Evolutionary conservation across 1,139 yeast species (phyloP), one percentile per base, ranked within the genome.

Genomic region (Candida sp.): DNA sequence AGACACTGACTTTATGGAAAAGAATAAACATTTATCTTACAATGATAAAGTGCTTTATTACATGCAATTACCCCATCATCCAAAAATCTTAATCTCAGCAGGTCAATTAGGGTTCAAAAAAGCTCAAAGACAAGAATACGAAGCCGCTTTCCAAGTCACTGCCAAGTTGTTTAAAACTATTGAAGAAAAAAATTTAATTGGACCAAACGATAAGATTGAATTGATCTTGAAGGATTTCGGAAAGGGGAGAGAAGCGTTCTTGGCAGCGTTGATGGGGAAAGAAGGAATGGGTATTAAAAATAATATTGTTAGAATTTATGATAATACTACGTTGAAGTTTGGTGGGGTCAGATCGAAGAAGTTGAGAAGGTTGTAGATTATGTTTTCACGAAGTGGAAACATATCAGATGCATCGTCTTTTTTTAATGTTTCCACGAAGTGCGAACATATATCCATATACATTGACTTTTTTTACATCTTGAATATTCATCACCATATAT

Each of bases 281-380:
- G 98, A 93, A 70, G 98, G 98, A 42, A 71, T 77, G 37, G 64
- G 69, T 38, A 70, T 93, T 40, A 80, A 88, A 56, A 77, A 79
- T 19, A 72, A 77, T 49, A 77, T 93, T 39, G 77, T 77, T 36
- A 79, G 91, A 57, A 69, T 93, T 32, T 76, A 85, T 43, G 98
- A 93, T 59, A 75, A 77, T 49, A 88, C 98, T 15, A 79, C 80
- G 49, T 75, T 93, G 72, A 86, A 85, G 65, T 88, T 88, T 59
- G 99, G 99, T 74, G 98, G 98, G 73, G 84, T 80, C 42, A 81
- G 95, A 59, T 77, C 96, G 21, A 95, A 93, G 68, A 82, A 84
- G 61, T 76, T 77, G 49, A 86, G 97, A 73, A 84, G 97, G 69
- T 76, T 87, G 58, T 85, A 40, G 32, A 11, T n/a, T 15, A 15